Percentiles rank a stretch among this genome's conserved stretches.
Evolutionary conservation across 768 basidiomycete species (phyloP).

Genomic region (Pholiota molesta): DNA sequence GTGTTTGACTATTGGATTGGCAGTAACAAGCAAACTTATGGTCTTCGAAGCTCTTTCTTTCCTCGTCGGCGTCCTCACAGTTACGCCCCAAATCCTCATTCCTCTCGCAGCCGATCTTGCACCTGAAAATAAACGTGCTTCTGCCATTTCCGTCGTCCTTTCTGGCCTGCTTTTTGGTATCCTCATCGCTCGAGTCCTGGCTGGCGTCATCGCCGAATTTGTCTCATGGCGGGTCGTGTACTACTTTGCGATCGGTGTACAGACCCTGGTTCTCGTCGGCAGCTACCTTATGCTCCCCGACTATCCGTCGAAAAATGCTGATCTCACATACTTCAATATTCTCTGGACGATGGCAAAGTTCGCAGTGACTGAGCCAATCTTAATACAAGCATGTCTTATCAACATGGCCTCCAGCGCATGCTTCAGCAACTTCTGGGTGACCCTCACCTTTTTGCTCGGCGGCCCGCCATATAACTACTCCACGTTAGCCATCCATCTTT

Average conservation of each 20-base stretch:
- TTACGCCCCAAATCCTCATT: constrained; percentile 79
- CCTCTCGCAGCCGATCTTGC: constrained; percentile 83
- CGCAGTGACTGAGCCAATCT: constrained; percentile 73
- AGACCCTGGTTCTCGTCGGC: constrained; percentile 56
- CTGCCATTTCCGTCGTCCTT: constrained; percentile 76
- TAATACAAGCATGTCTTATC: constrained; percentile 70
- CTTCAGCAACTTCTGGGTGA: constrained; percentile 67
- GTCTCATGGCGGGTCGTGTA: constrained; percentile 75
- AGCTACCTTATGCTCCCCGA: constrained; percentile 77
- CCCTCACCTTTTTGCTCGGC: constrained; percentile 72
- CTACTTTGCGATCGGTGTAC: constrained; percentile 76
- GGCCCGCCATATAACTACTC: constrained; percentile 77
- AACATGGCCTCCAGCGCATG: constrained; percentile 63
- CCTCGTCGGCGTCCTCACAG: constrained; percentile 70
- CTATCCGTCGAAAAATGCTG: constrained; percentile 74
- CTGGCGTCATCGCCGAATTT: constrained; percentile 77
- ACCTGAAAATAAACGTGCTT: constrained; percentile 68
- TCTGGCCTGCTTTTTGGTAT: constrained; percentile 72
- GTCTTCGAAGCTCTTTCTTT: constrained; percentile 72
- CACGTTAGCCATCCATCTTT: constrained; percentile 46
- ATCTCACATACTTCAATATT: constrained; percentile 68
- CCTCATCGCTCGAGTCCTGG: constrained; percentile 72
- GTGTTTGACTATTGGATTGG: constrained; percentile 69
- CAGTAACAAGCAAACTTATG: constrained; percentile 57
- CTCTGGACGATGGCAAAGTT: constrained; percentile 79